Evolutionary conservation across 169 alveolate genomes (phyloP), one percentile per base, ranked within the genome.

Genomic region (Cryptosporidium sp.): DNA sequence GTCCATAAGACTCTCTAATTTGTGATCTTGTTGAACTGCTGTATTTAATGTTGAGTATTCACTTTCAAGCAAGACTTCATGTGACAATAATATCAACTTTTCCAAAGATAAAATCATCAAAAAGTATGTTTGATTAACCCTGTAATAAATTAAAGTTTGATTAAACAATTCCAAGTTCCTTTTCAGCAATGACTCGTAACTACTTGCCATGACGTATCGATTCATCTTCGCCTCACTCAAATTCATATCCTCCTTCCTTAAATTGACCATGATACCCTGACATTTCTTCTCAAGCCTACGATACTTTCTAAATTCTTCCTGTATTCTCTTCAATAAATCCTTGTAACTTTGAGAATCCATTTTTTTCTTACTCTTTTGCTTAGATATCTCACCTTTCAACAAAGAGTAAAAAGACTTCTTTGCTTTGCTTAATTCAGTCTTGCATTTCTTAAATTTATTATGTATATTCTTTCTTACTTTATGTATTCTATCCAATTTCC

Each of bases 381-480:
- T 31, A n/a, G 72, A 31, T 33, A 31, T 10, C 51, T 31, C 42
- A 3, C 7, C 7, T 10, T 65, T 65, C 31, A 65, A 2, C 48
- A 37, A 14, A 35, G 72, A 65, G 31, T 33, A 65, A 29, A 65
- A 37, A 12, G 10, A 9, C 5, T 33, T 65, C 52, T 10, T 65
- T 2, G 10, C 16, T n/a, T 26, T 10, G 12, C 1, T 21, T 7
- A 14, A 39, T 31, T 65, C 31, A 1, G 3, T 33, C 33, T 33
- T n/a, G n/a, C 72, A 65, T 10, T 65, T 65, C 44, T 33, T 65
- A 23, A 33, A 65, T 52, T 37, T 65, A n/a, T 37, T 65, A 26
- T 18, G 8, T n/a, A 73, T 3, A 14, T 53, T 53, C 18, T 35
- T 73, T 37, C 86, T 73, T 7, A 31, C 2, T 8, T 3, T 56